Evolutionary conservation across 2,329 filamentous ascomycete genomes (phyloP).

Genomic region (Fusarium piperis): DNA sequence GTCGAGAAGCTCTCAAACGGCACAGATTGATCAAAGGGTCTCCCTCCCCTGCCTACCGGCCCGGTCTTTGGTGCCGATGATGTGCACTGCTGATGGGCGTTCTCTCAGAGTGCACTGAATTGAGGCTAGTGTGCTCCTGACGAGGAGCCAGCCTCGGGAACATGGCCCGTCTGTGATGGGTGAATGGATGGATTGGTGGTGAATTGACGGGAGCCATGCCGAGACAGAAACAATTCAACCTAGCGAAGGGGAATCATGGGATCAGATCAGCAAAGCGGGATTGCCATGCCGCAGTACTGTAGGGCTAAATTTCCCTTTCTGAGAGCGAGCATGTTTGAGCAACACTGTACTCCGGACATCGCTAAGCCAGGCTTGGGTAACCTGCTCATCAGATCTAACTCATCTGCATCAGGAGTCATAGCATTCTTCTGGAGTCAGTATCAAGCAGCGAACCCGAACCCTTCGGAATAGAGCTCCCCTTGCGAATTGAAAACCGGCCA

Average conservation of each 20-base stretch:
- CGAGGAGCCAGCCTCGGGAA: constrained; percentile 18
- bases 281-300: constrained; percentile 3
- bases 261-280: background rate
- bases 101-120: background rate
- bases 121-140: constrained; percentile 21
- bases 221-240: constrained; percentile 17
- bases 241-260: background rate
- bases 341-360: background rate
- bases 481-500: constrained; percentile 11
- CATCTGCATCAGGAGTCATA: background rate
- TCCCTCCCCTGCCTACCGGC: constrained; percentile 17
- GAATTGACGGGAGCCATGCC: constrained; percentile 26
- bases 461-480: background rate
- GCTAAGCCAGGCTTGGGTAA: background rate
- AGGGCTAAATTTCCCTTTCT: background rate
- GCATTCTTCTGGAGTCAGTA: background rate
- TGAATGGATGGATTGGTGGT: constrained; percentile 13
- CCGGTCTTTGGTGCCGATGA: constrained; percentile 31
- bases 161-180: constrained; percentile 17
- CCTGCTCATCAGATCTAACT: background rate
- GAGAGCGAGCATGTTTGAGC: background rate
- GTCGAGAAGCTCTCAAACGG: constrained; percentile 3
- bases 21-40: constrained; percentile 23
- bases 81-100: constrained; percentile 1
- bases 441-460: background rate